Base-by-base conservation (phyloP, 2,329 filamentous ascomycete genomes). In the Fusarium nodosum region DNA sequence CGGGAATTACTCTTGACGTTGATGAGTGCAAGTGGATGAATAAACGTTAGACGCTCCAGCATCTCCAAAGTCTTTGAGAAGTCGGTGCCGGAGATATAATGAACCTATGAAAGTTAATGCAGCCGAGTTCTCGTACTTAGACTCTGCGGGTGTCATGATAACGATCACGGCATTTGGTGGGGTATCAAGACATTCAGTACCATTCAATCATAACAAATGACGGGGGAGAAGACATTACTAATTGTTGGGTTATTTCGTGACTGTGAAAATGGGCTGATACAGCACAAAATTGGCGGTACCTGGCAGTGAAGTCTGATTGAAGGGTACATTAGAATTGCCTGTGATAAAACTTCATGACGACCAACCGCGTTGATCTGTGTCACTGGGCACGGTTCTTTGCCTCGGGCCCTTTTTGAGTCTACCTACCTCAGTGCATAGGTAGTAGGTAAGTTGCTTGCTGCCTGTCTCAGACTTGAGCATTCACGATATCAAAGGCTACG, bases 141-240 rank as follows among this genome's bases (percentile, higher is more conserved):
- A 39, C 33, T 51, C 33, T 39, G 31, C 38, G 59, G 67, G 56
- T 56, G 58, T 68, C 53, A 68, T 65, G 68, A 68, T 46, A 67
- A 33, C 60, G 56, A 68, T 51, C 45, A 33, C 20, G 33, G 51
- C 36, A 41, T 28, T 56, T 62, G 56, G 70, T 60, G 69, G 66
- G 64, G 72, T 60, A 56, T 52, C 16, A 62, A 62, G 53, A 68
- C 56, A 59, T 61, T 53, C 45, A 31, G 38, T 38, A 44, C 53
- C 31, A 50, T 39, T 68, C 16, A 28, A 50, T 54, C 45, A 45
- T 48, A 46, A 64, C 45, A 47, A 54, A 67, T 55, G 33, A 55
- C 22, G 22, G 42, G 34, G 58, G 47, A 46, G 42, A 39, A 34
- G 45, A 46, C 39, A 41, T 26, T 22, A 45, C 22, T 16, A 22